Evolutionary conservation across 768 basidiomycete species (phyloP).

Genomic region (Galerina marginata): DNA sequence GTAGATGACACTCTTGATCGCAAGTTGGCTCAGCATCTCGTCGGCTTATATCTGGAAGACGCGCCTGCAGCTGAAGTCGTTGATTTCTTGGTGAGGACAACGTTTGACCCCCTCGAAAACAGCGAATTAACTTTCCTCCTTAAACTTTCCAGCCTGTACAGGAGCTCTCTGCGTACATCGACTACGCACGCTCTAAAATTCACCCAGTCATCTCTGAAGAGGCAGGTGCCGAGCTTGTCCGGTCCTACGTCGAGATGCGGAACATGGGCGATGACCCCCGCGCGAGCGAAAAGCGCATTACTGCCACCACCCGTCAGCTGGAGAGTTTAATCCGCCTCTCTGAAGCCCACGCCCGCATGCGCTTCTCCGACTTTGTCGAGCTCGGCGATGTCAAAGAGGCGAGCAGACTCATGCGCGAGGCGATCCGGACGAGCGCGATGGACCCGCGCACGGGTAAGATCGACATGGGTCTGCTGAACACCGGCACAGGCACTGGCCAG

Average conservation of each 20-base stretch:
- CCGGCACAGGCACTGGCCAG: conserved; percentile 89
- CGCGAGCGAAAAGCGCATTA: conserved; percentile 90
- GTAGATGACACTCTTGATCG: conserved; percentile 90
- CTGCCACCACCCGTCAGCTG: conserved; percentile 95
- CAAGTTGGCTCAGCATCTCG: conserved; percentile 89
- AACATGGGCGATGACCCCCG: conserved; percentile 90
- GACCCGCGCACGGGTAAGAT: conserved; percentile 97
- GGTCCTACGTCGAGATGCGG: conserved; percentile 92
- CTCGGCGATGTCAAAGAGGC: conserved; percentile 89
- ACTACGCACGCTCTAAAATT: conserved; percentile 86
- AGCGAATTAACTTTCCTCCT: not conserved
- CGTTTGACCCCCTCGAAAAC: not conserved
- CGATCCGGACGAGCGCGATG: conserved; percentile 92
- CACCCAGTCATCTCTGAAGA: conserved; percentile 87
- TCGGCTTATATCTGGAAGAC: conserved; percentile 94
- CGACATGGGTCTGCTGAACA: conserved; percentile 94
- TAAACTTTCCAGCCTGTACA: conserved; percentile 72
- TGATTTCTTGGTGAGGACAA: conserved; percentile 75
- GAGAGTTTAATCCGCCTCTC: conserved; percentile 96
- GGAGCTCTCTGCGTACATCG: conserved; percentile 92
- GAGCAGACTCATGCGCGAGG: conserved; percentile 93
- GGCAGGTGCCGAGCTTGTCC: conserved; percentile 84
- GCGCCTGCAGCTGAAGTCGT: conserved; percentile 64
- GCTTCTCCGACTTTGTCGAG: conserved; percentile 88
- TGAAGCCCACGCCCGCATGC: conserved; percentile 97